These are phyloP conservation scores for Zygosaccharomyces bisporus DNA, from an alignment of 805 yeast species.

Conservation along the genomic window DNA sequence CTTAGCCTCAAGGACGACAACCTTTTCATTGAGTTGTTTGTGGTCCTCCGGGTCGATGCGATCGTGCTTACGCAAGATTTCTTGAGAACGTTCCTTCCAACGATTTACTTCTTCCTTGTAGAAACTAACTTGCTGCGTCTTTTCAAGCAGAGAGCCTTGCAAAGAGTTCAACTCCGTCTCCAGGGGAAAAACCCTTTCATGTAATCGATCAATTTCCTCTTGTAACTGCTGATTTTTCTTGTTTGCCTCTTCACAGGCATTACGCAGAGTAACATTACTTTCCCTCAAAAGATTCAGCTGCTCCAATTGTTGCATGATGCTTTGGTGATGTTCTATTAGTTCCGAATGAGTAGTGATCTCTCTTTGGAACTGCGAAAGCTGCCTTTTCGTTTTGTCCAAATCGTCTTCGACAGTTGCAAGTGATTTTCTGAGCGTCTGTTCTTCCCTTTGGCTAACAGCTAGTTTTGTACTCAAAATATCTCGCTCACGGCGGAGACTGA, in stretches of 20 bases:
- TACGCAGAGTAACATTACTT: constrained; percentile 60
- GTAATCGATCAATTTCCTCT: constrained; percentile 33
- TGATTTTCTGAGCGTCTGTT: constrained; percentile 48
- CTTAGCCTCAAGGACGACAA: constrained; percentile 23
- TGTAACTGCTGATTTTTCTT: constrained; percentile 41
- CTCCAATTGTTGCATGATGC: constrained; percentile 50
- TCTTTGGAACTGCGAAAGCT: constrained; percentile 40
- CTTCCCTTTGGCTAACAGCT: constrained; percentile 51
- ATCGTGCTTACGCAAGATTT: constrained; percentile 22
- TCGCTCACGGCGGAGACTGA: constrained; percentile 67
- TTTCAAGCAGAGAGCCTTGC: constrained; percentile 33
- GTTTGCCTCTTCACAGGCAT: constrained; percentile 41
- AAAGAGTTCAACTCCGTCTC: constrained; percentile 39
- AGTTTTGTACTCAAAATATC: constrained; percentile 63
- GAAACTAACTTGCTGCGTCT: constrained; percentile 19
- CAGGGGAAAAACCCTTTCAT: constrained; percentile 44
- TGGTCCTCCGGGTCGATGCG: constrained; percentile 21
- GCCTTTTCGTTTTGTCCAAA: constrained; percentile 48
- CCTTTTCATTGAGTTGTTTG: constrained; percentile 23
- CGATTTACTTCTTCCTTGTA: constrained; percentile 18
- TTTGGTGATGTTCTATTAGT: constrained; percentile 40
- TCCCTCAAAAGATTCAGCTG: constrained; percentile 63
- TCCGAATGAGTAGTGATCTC: constrained; percentile 31
- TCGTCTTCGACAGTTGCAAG: constrained; percentile 47
- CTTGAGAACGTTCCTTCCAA: constrained; percentile 22